A percentile compares a stretch with the other conserved stretches of the same genome.
Evolutionary conservation across 768 basidiomycete species (phyloP).

Genomic region (Imleria badia): DNA sequence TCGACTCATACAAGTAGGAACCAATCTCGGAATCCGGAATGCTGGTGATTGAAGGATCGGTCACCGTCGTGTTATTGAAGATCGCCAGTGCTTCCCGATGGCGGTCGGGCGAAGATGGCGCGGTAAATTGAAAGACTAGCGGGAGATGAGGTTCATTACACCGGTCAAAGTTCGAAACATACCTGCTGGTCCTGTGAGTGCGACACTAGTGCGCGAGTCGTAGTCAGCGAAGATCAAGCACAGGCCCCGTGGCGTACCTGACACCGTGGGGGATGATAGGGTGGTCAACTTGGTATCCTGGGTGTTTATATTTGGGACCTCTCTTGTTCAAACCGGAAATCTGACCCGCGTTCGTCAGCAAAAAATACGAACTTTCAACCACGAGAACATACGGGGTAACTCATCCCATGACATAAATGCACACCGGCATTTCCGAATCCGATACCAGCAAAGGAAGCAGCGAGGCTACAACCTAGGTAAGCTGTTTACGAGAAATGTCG

Average conservation of each 20-base stretch:
- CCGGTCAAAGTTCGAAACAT: constrained; percentile 18
- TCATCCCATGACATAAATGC: constrained; percentile 88
- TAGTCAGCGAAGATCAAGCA: neutral
- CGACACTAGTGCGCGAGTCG: constrained; percentile 52
- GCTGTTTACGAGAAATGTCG: neutral
- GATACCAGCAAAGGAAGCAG: constrained; percentile 92
- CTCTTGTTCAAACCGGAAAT: constrained; percentile 94
- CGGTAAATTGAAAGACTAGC: constrained; percentile 90
- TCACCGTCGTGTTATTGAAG: constrained; percentile 65
- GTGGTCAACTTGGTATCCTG: constrained; percentile 80
- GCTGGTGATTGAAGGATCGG: constrained; percentile 67
- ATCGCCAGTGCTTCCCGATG: constrained; percentile 88
- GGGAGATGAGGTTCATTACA: neutral
- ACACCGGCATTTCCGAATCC: constrained; percentile 95
- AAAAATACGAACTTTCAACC: neutral
- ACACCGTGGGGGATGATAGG: constrained; percentile 96
- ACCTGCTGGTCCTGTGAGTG: constrained; percentile 86
- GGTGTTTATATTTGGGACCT: constrained; percentile 88
- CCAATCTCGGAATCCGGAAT: constrained; percentile 83
- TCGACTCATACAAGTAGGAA: constrained; percentile 75
- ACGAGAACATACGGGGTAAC: constrained; percentile 64
- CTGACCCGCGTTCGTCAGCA: constrained; percentile 36
- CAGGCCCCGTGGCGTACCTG: constrained; percentile 42
- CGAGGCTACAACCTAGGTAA: constrained; percentile 52
- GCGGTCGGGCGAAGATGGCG: constrained; percentile 88